Evolutionary conservation across 805 yeast genomes (phyloP).

Genomic region (Cyberlindnera mycetangii): DNA sequence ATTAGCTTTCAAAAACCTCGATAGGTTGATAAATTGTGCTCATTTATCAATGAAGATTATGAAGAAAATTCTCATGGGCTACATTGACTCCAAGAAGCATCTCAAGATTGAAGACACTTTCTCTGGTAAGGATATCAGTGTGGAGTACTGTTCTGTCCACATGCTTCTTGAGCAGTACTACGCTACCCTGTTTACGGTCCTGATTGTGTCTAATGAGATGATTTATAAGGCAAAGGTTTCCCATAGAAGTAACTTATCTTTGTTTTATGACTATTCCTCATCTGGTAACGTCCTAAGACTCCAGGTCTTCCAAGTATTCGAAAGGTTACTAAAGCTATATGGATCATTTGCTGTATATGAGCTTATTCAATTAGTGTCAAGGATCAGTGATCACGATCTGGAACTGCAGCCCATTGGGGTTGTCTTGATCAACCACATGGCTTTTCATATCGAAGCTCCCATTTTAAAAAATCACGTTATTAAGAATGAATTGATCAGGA

Average conservation of each 20-base stretch:
- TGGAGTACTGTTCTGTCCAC: conserved; percentile 15
- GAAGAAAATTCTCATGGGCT: conserved; percentile 8
- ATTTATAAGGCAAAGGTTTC: conserved; percentile 18
- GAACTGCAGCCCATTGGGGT: conserved; percentile 32
- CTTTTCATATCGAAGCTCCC: conserved; percentile 19
- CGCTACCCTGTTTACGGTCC: conserved; percentile 13
- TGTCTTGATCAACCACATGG: conserved; percentile 30
- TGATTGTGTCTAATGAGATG: conserved; percentile 18
- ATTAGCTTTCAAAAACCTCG: conserved; percentile 16
- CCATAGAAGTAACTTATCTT: conserved; percentile 4
- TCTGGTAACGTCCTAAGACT: conserved; percentile 22
- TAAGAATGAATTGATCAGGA: conserved; percentile 27
- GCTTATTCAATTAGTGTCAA: conserved; percentile 33
- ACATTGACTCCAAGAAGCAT: conserved; percentile 1
- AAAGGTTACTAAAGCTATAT: conserved; percentile 34
- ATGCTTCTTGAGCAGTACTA: conserved; percentile 16
- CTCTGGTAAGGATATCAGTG: conserved; percentile 4
- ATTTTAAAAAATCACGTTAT: conserved; percentile 15
- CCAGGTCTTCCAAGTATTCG: conserved; percentile 28
- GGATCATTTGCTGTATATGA: conserved; percentile 35
- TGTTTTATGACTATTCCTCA: conserved; percentile 18
- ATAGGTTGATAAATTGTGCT: conserved; percentile 15
- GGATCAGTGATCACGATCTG: conserved; percentile 34
- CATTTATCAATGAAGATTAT: conserved; percentile 12
- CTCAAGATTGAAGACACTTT: conserved; percentile 10